phyloP scores from a whole-genome alignment of 2,329 filamentous ascomycete species.

The Sclerotinia minor region DNA sequence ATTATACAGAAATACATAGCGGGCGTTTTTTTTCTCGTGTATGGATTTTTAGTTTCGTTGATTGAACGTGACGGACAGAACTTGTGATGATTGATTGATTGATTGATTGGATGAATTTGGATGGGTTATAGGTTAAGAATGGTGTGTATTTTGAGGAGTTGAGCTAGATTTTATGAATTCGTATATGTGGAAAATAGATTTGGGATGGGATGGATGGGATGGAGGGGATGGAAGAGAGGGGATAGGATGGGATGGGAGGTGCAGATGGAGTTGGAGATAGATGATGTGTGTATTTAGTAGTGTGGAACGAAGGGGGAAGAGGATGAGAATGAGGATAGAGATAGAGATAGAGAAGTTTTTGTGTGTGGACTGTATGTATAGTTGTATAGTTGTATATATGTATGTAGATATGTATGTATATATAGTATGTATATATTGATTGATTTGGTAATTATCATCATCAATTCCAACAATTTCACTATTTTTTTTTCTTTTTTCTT shows the following conservation, averaged over 20 bases:
- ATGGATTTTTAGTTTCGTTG: neutral
- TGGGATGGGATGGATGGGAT: neutral
- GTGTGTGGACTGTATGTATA: too few species aligned
- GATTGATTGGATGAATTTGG: neutral
- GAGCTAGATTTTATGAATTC: neutral
- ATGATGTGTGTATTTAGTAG: neutral
- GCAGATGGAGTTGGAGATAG: neutral
- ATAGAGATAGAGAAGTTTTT: too few species aligned
- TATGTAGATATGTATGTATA: too few species aligned
- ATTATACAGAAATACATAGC: conserved; percentile 21
- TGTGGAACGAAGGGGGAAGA: neutral
- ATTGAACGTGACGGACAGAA: neutral
- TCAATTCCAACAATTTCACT: too few species aligned
- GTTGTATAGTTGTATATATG: too few species aligned
- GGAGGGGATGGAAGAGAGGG: too few species aligned
- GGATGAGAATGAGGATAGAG: too few species aligned
- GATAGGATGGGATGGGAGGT: neutral
- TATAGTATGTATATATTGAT: too few species aligned
- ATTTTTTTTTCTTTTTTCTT: too few species aligned
- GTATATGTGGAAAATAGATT: conserved; percentile 1
- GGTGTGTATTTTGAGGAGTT: neutral
- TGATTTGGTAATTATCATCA: too few species aligned
- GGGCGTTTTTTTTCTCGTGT: conserved; percentile 12
- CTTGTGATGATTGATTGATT: neutral
- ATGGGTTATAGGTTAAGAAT: neutral